Base-by-base conservation (phyloP, 2,329 filamentous ascomycete species). In the Colletotrichum acutatum region DNA sequence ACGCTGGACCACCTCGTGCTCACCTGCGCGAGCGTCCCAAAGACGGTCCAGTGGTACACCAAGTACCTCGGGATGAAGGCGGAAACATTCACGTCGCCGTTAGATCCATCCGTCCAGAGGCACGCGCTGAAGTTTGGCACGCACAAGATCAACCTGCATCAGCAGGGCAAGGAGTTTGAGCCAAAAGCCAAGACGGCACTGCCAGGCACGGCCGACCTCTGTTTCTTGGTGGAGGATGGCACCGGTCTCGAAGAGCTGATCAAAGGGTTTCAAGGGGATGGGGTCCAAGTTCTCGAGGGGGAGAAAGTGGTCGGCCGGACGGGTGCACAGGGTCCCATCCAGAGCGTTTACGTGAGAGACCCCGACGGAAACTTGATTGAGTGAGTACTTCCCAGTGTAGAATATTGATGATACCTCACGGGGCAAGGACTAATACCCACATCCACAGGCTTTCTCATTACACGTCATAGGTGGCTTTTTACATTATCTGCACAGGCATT, bases 91-190 rank as follows among this genome's bases (percentile, higher is more conserved):
- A 77, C 81, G 0, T 85, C 87, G 0, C 76, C 82, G 12, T 74
- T 80, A 6, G 82, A 79, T 19, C 74, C 82, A 16, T 78, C 83
- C 1, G 77, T 77, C 42, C 78, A 77, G 28, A 85, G 90, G 14
- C 85, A 88, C 71, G 88, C 89, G 0, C 83, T 92, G 19, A 80
- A 84, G 5, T 92, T 91, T 75, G 90, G 89, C 42, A 77, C 75
- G 1, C 88, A 90, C 74, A 92, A 92, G 79, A 88, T 92, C 70
- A 92, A 92, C 72, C 84, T 92, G 2, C 90, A 92, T 76, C 83
- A 89, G 74, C 81, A 82, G 12, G 89, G 89, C 7, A 85, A 84
- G 16, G 89, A 91, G 72, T 91, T 91, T 75, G 88, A 90, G 71
- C 90, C 90, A 3, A 91, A 90, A 77, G 90, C 90, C 0, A 77